phyloP scores from a whole-genome alignment of 1,139 yeast genomes.

The Insectozyma bohioensis region DNA sequence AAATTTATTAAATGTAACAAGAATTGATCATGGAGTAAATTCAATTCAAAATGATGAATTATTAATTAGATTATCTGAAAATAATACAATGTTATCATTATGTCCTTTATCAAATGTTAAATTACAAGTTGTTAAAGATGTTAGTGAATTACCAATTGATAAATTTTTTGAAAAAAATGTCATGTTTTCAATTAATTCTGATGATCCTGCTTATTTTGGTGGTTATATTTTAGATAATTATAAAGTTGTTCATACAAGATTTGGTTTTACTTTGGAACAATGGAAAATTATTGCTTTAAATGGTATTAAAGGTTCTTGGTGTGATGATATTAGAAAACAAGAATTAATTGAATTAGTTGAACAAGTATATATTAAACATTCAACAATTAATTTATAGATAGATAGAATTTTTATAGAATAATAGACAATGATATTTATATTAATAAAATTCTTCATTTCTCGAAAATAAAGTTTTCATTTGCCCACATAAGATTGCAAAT shows the following conservation, averaged over 20 bases:
- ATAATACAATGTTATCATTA: conserved; percentile 58
- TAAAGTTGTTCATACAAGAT: conserved; percentile 59
- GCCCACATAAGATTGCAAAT: no score
- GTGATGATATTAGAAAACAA: conserved; percentile 50
- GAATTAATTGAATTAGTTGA: conserved; percentile 46
- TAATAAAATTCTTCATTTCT: no score
- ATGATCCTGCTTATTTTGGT: conserved; percentile 86
- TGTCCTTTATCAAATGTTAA: conserved; percentile 79
- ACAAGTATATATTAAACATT: conserved; percentile 45
- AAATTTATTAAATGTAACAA: conserved; percentile 55
- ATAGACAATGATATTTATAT: no score
- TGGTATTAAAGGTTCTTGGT: conserved; percentile 73
- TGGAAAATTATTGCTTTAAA: conserved; percentile 62
- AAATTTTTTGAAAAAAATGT: conserved; percentile 58
- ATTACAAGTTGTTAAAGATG: conserved; percentile 68
- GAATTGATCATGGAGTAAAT: conserved; percentile 81
- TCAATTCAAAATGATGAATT: conserved; percentile 53
- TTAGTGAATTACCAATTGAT: conserved; percentile 63
- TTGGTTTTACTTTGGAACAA: conserved; percentile 54
- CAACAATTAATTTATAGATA: no score
- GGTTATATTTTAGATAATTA: conserved; percentile 79
- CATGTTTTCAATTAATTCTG: conserved; percentile 77
- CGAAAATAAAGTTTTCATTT: no score
- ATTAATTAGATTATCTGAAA: conserved; percentile 52
- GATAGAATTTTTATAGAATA: conserved; percentile 1